Base-by-base conservation (phyloP, 2,329 filamentous ascomycete species). In the Myriosclerotinia duriaeana region DNA sequence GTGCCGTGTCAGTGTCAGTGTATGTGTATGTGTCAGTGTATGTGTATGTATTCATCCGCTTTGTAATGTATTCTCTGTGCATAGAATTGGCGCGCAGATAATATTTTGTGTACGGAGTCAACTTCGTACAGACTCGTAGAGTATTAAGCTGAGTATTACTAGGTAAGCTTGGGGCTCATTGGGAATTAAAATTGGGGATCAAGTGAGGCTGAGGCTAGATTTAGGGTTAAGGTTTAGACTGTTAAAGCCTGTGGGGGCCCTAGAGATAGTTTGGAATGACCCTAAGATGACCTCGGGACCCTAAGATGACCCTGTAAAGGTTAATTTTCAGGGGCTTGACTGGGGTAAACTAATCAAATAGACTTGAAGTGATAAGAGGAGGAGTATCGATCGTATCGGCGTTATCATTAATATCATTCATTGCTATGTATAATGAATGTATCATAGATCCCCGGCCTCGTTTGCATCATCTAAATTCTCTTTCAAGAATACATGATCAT, bases 401-500 rank as follows among this genome's bases (percentile, higher is more conserved):
- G 26, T 26, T 52, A 48, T 65, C n/a, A 53, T 26, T 26, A n/a
- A n/a, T n/a, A n/a, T n/a, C n/a, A n/a, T n/a, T n/a, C n/a, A n/a
- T n/a, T n/a, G n/a, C n/a, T n/a, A n/a, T n/a, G n/a, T n/a, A n/a
- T n/a, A n/a, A n/a, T n/a, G n/a, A n/a, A n/a, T n/a, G n/a, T 63
- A 59, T 63, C 59, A 64, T 44, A 68, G 53, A 48, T 56, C 50
- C 26, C 26, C 26, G 3, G 26, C 26, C 15, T 64, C 53, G 9
- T 46, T 42, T 38, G 36, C 48, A 7, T 26, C 11, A 56, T 67
- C 40, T 34, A 64, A 64, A 22, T 56, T 67, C 60, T 74, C 74
- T 63, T 71, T 70, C 58, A 76, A 60, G 26, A 76, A 69, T 2
- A 50, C 59, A 70, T 76, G 73, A 17, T 70, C 64, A 14, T 66